phyloP scores from a whole-genome alignment of 306 rosid species.

The Fragaria iinumae region DNA sequence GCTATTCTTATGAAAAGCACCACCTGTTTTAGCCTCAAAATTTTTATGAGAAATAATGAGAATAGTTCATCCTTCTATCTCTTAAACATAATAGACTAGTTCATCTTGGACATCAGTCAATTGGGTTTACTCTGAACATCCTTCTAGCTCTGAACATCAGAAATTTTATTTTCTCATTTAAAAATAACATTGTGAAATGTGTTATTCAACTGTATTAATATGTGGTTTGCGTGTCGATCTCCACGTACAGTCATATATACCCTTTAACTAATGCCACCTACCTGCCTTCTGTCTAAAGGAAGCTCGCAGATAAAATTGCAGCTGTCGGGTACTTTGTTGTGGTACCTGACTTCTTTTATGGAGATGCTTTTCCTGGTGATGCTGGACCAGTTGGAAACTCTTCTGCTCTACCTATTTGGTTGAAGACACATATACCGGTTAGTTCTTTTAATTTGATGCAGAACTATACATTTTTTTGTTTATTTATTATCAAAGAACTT shows the following conservation, averaged over 20 bases:
- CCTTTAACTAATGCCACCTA: slow-evolving; percentile 8
- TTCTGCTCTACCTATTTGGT: slow-evolving; percentile 35
- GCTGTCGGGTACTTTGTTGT: slow-evolving; percentile 71
- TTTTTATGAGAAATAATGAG: neutral
- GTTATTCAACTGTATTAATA: neutral
- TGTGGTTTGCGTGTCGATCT: neutral
- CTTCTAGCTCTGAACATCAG: neutral
- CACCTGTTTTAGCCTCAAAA: too few species aligned
- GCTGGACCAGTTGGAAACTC: slow-evolving; percentile 31
- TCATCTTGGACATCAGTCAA: neutral
- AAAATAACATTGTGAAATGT: neutral
- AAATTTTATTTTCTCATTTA: neutral
- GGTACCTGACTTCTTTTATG: slow-evolving; percentile 67
- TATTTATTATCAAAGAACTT: slow-evolving; percentile 6
- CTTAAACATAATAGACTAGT: too few species aligned
- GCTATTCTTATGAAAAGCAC: neutral
- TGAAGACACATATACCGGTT: slow-evolving; percentile 59
- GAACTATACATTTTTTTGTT: neutral
- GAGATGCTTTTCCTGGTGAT: slow-evolving; percentile 52
- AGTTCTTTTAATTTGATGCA: slow-evolving; percentile 25
- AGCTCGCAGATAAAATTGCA: slow-evolving; percentile 76
- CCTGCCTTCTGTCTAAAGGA: slow-evolving; percentile 43
- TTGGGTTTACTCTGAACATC: neutral
- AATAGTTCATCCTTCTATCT: neutral
- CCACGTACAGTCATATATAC: neutral